Conservation (phyloP, 257 asterid genomes). For the Marsdenia floribunda region DNA sequence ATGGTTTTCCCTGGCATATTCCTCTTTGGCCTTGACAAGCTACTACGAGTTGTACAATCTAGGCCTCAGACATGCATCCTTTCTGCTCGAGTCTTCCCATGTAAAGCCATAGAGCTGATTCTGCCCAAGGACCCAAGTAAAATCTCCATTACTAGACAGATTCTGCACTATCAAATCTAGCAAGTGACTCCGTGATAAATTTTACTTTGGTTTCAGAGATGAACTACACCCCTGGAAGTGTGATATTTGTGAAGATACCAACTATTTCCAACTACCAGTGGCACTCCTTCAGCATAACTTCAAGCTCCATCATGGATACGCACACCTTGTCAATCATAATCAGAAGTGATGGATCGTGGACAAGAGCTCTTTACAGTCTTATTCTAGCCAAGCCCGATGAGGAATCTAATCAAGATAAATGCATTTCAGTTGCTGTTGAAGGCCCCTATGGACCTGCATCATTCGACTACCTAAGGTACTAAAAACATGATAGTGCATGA, state of each 20-base stretch:
- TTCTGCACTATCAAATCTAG: neutral
- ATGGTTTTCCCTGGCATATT: slow-evolving; percentile 69
- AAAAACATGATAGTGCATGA: neutral
- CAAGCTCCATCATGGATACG: slow-evolving; percentile 55
- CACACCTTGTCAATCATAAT: slow-evolving; percentile 50
- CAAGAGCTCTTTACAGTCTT: slow-evolving; percentile 44
- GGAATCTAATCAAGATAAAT: slow-evolving; percentile 43
- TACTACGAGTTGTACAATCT: slow-evolving; percentile 59
- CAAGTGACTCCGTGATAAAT: neutral
- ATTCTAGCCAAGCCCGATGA: slow-evolving; percentile 37
- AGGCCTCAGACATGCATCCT: slow-evolving; percentile 64
- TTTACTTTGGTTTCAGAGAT: slow-evolving; percentile 39
- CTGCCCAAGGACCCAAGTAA: slow-evolving; percentile 81
- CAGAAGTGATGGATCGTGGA: slow-evolving; percentile 73
- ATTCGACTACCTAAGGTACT: slow-evolving; percentile 53
- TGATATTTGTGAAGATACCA: slow-evolving; percentile 68
- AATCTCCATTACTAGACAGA: neutral
- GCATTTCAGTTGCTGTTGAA: slow-evolving; percentile 56
- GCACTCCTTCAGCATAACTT: slow-evolving; percentile 79
- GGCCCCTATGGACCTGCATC: slow-evolving; percentile 90
- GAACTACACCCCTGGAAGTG: slow-evolving; percentile 56
- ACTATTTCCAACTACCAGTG: slow-evolving; percentile 61
- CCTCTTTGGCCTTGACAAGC: slow-evolving; percentile 63
- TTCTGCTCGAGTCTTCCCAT: slow-evolving; percentile 67
- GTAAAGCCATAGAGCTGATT: slow-evolving; percentile 60